These are phyloP conservation scores for Leishmania gerbilli DNA, from an alignment of 208 protist genomes.

Conservation along the genomic window DNA sequence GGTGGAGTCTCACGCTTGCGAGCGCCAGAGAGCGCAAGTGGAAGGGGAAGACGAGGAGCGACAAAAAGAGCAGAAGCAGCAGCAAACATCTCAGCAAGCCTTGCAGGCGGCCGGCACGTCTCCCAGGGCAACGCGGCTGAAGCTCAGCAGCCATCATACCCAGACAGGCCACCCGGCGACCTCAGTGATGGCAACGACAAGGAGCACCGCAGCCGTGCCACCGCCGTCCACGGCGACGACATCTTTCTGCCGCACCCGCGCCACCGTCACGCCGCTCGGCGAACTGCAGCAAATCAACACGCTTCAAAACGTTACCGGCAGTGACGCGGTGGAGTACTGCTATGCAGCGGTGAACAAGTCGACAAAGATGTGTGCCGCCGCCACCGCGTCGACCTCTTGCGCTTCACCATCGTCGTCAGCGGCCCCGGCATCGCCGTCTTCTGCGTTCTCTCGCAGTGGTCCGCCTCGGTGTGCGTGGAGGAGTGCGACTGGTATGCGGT, in stretches of 20 bases:
- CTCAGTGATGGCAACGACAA: not conserved
- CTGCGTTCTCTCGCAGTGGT: not conserved
- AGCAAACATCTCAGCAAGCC: not conserved
- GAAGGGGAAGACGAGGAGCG: constrained; percentile 6
- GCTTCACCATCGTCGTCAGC: not conserved
- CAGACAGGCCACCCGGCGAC: not conserved
- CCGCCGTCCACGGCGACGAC: not conserved
- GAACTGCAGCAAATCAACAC: constrained; percentile 27
- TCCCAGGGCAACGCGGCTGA: not conserved
- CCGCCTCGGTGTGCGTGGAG: not conserved
- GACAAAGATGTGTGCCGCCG: not conserved
- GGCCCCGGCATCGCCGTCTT: not conserved
- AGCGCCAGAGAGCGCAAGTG: not conserved
- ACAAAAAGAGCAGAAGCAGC: not conserved
- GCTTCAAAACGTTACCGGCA: constrained; percentile 4
- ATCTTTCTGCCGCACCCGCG: constrained; percentile 22
- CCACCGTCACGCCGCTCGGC: constrained; percentile 26
- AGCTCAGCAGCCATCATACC: no score
- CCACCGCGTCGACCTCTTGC: not conserved
- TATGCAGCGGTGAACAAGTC: not conserved
- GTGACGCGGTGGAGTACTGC: not conserved
- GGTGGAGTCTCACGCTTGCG: not conserved
- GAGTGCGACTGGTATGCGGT: not conserved
- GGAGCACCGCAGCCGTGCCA: not conserved
- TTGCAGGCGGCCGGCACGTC: not conserved